phyloP scores from a whole-genome alignment of 1,284 basidiomycete genomes.

The Sporisorium exsertum region DNA sequence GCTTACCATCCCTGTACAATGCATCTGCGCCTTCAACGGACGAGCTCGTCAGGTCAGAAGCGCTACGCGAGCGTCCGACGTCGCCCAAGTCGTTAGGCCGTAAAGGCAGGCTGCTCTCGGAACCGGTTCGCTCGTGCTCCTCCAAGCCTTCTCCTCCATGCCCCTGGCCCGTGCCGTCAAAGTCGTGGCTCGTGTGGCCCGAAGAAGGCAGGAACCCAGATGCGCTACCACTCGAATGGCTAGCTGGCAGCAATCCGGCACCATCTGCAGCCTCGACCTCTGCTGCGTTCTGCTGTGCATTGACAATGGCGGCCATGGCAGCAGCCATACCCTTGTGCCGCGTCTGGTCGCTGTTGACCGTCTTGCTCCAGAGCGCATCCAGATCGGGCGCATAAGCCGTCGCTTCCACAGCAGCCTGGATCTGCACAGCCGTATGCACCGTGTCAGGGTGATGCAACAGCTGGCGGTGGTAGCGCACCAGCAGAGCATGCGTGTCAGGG shows the following conservation, averaged over 20 bases:
- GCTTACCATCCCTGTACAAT: constrained; percentile 14
- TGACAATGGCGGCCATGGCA: constrained; percentile 1
- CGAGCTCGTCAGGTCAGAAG: constrained; percentile 42
- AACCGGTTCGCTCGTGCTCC: constrained; percentile 28
- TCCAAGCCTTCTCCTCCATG: constrained; percentile 9
- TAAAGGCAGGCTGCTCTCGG: constrained; percentile 35
- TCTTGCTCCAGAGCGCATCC: constrained; percentile 61
- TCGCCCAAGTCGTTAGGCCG: constrained; percentile 15
- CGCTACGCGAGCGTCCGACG: constrained; percentile 36
- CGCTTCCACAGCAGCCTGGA: constrained; percentile 46
- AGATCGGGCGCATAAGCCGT: constrained; percentile 46
- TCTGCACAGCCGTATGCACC: constrained; percentile 48
- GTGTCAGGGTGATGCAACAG: constrained; percentile 53
- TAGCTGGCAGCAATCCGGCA: constrained; percentile 7
- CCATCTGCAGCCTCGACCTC: constrained; percentile 4
- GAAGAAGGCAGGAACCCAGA: constrained; percentile 11
- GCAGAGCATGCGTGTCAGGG: constrained; percentile 52
- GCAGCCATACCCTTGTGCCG: constrained; percentile 19
- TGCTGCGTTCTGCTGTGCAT: constrained; percentile 5
- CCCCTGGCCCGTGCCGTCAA: constrained; percentile 13
- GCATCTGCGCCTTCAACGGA: constrained; percentile 24
- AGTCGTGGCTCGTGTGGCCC: constrained; percentile 40
- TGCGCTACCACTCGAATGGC: constrained; percentile 24
- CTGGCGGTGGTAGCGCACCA: constrained; percentile 47
- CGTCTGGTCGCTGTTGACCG: constrained; percentile 52